Evolutionary conservation across 352 stramenopile genomes (phyloP).

Genomic region (Globisporangium polare): DNA sequence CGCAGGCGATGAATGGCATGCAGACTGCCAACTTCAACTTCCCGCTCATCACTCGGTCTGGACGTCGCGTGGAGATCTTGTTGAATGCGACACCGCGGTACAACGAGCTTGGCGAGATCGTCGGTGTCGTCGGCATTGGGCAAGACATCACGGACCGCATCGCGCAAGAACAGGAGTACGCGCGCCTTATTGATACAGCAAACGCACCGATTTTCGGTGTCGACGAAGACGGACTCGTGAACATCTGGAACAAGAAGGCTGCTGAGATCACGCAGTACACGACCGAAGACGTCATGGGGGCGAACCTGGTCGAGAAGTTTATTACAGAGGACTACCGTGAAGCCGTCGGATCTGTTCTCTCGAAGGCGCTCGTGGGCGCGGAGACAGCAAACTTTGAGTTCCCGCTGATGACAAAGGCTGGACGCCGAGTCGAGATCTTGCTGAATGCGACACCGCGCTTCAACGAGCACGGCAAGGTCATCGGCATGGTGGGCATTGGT

Average conservation of each 20-base stretch:
- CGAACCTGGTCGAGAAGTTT: neutral
- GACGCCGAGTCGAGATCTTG: conserved; percentile 83
- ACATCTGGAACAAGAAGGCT: conserved; percentile 37
- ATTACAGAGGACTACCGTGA: neutral
- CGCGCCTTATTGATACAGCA: conserved; percentile 5
- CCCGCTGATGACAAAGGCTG: conserved; percentile 72
- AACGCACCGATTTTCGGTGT: neutral
- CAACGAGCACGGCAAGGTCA: neutral
- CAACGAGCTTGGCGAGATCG: neutral
- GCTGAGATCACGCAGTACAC: neutral
- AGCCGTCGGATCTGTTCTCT: neutral
- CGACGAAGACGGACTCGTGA: neutral
- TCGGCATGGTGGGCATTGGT: neutral
- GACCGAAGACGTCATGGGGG: neutral
- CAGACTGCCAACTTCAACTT: conserved; percentile 87
- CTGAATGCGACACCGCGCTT: conserved; percentile 63
- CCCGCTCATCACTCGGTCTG: conserved; percentile 66
- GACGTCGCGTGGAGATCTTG: neutral
- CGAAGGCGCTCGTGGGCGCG: neutral
- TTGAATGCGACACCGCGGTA: neutral
- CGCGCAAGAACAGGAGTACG: conserved; percentile 33
- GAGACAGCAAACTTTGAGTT: conserved; percentile 63
- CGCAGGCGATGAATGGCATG: neutral
- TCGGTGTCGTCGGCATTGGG: neutral
- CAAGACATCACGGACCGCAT: neutral